Conservation (phyloP, 2,329 filamentous ascomycete genomes). For the Pseudocercospora pini-densiflorae region DNA sequence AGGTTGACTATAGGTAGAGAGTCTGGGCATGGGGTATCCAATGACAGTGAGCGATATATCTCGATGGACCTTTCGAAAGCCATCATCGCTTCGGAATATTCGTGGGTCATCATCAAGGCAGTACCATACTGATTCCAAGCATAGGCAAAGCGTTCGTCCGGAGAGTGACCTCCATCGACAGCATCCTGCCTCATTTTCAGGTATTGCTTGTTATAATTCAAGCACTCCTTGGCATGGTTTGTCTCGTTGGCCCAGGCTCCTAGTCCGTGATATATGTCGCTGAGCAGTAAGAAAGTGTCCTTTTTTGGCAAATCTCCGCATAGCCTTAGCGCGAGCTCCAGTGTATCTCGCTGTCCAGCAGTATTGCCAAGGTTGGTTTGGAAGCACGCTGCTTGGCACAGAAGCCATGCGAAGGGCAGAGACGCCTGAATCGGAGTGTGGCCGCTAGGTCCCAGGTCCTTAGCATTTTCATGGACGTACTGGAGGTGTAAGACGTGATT, state of each 20-base stretch:
- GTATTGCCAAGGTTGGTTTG: slow-evolving; percentile 12
- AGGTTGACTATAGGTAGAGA: slow-evolving; percentile 12
- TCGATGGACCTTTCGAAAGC: slow-evolving; percentile 11
- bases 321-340: no score
- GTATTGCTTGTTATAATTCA: slow-evolving; percentile 9
- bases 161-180: no score
- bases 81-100: background rate
- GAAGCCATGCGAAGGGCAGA: no score
- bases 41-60: no score
- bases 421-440: no score
- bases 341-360: no score
- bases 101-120: slow-evolving; percentile 1
- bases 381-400: no score
- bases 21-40: slow-evolving; percentile 9
- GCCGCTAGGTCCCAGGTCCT: no score
- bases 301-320: no score
- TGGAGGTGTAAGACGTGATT: slow-evolving; percentile 9
- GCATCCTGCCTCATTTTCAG: background rate
- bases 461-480: background rate
- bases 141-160: slow-evolving; percentile 1
- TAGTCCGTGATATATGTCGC: slow-evolving; percentile 14
- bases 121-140: slow-evolving; percentile 17
- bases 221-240: slow-evolving; percentile 10
- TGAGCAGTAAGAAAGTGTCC: no score
- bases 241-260: slow-evolving; percentile 20